Evolutionary conservation across 371 early-diverging fungal species (phyloP).

Genomic region (Funneliformis caledonium): DNA sequence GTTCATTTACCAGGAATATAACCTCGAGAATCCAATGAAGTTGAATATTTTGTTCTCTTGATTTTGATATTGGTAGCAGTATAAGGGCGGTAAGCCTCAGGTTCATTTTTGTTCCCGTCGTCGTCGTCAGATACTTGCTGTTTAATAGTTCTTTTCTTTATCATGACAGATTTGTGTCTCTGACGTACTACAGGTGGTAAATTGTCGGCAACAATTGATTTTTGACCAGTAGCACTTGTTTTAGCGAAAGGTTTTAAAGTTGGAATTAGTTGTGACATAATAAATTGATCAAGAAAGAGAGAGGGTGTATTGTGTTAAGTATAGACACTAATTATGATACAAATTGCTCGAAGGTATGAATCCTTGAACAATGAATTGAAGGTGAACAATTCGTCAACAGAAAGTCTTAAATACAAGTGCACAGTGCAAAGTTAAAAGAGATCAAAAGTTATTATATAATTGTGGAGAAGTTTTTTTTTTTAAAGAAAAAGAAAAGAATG

Average conservation of each 20-base stretch:
- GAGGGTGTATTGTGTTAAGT: neutral
- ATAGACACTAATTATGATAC: neutral
- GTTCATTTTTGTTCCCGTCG: conserved; percentile 16
- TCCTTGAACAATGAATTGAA: neutral
- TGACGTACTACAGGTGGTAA: conserved; percentile 1
- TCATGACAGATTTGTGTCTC: conserved; percentile 20
- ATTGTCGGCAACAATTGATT: neutral
- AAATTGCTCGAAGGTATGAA: neutral
- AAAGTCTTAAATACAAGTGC: neutral
- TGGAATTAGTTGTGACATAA: neutral
- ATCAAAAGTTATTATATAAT: neutral
- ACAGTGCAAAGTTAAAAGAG: neutral
- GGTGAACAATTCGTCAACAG: neutral
- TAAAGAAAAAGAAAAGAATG: neutral
- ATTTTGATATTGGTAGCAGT: conserved; percentile 48
- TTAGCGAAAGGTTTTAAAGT: conserved; percentile 2
- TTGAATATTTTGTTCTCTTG: conserved; percentile 63
- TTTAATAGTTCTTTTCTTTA: conserved; percentile 13
- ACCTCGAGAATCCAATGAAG: conserved; percentile 68
- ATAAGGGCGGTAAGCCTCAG: conserved; percentile 41
- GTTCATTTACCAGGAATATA: conserved; percentile 64
- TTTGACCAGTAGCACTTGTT: conserved; percentile 9
- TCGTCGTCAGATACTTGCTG: conserved; percentile 23
- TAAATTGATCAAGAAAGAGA: neutral
- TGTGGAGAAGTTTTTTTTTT: neutral